A percentile compares a stretch with the other conserved stretches of the same genome.
Conservation (phyloP, 164 flowering plant species). For the Magnolia sinica region DNA sequence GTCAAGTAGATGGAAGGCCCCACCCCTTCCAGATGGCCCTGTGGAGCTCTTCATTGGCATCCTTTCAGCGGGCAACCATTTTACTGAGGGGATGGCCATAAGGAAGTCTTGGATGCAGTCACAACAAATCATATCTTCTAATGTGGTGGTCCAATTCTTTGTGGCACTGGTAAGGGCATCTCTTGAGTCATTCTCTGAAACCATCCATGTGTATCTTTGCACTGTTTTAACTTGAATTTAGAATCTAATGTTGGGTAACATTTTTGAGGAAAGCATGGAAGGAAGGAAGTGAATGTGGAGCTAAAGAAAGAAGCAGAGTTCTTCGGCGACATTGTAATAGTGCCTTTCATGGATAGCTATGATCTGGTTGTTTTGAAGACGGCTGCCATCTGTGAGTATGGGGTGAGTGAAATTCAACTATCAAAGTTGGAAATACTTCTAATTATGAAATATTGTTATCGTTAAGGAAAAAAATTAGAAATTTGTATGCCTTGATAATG, state of each 20-base stretch:
- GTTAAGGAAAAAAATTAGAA: too few relatives aligned
- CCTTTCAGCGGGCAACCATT: conserved; percentile 96
- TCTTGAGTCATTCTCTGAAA: neutral
- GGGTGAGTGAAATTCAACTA: conserved; percentile 49
- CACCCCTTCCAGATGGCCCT: conserved; percentile 51
- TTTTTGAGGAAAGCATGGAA: conserved; percentile 52
- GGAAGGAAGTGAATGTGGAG: conserved; percentile 76
- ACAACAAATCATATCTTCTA: conserved; percentile 50
- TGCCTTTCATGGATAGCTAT: conserved; percentile 92
- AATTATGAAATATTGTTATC: too few relatives aligned
- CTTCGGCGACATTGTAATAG: conserved; percentile 88
- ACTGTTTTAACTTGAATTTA: neutral
- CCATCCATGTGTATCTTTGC: neutral
- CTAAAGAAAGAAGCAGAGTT: conserved; percentile 89
- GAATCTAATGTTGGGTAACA: neutral
- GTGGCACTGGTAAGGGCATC: conserved; percentile 72
- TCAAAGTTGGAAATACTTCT: neutral
- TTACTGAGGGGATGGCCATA: conserved; percentile 95
- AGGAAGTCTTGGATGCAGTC: conserved; percentile 96
- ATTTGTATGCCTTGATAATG: conserved; percentile 2
- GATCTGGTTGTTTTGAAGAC: conserved; percentile 95
- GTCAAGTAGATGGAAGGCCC: conserved; percentile 67
- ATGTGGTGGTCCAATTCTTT: conserved; percentile 83
- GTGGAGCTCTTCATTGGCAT: conserved; percentile 89
- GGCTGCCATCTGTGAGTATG: conserved; percentile 90